A percentile compares a stretch with the other conserved stretches of the same genome.
These are phyloP conservation scores for Penicillium lagena DNA, from an alignment of 495 filamentous ascomycete species.

Conservation along the genomic window DNA sequence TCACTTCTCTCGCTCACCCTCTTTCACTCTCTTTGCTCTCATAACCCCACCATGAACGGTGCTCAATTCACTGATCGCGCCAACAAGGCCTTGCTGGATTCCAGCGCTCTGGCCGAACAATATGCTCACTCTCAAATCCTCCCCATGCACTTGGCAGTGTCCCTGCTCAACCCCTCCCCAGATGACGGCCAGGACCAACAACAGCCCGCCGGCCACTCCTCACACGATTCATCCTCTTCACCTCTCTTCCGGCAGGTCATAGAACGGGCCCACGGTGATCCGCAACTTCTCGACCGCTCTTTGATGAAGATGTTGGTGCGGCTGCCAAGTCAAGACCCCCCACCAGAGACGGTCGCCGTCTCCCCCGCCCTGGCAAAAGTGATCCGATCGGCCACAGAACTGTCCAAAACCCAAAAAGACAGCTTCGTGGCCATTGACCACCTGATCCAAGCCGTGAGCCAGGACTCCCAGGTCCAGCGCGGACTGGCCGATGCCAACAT, in stretches of 20 bases:
- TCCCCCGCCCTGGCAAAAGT: constrained; percentile 76
- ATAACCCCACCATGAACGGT: constrained; percentile 32
- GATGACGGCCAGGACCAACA: constrained; percentile 68
- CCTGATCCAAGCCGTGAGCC: constrained; percentile 73
- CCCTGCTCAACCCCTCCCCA: constrained; percentile 76
- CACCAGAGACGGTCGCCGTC: constrained; percentile 77
- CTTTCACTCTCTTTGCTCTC: constrained; percentile 1
- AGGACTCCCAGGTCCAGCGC: constrained; percentile 67
- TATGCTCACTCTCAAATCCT: constrained; percentile 86
- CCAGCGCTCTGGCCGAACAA: constrained; percentile 73
- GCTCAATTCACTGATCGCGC: constrained; percentile 85
- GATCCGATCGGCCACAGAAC: constrained; percentile 74
- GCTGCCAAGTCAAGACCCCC: constrained; percentile 87
- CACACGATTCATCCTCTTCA: constrained; percentile 47
- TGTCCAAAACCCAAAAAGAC: constrained; percentile 94
- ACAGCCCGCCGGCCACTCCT: constrained; percentile 53
- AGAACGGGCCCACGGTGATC: constrained; percentile 87
- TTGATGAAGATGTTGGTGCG: constrained; percentile 89
- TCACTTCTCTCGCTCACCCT: neutral
- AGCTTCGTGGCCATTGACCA: constrained; percentile 92
- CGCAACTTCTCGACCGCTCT: constrained; percentile 77
- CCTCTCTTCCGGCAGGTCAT: constrained; percentile 91
- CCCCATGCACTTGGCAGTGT: constrained; percentile 81
- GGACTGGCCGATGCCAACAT: constrained; percentile 82
- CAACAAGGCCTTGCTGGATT: constrained; percentile 78